Evolutionary conservation across 2,329 filamentous ascomycete genomes (phyloP).

Genomic region (Aspergillus hiratsukae): DNA sequence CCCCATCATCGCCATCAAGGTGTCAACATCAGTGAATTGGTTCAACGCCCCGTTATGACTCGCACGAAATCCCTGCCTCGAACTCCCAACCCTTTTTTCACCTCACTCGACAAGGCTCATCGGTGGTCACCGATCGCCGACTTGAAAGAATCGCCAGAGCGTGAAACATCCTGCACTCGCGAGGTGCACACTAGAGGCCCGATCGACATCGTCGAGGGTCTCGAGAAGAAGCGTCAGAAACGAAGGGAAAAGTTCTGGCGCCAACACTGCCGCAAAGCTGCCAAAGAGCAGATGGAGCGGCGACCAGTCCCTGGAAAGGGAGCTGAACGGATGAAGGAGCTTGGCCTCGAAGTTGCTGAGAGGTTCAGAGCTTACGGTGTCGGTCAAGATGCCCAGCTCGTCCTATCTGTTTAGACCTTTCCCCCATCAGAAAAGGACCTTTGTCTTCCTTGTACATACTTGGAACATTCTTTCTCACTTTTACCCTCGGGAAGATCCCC

Average conservation of each 20-base stretch:
- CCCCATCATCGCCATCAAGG: slow-evolving; percentile 45
- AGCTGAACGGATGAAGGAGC: slow-evolving; percentile 86
- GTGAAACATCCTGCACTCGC: slow-evolving; percentile 31
- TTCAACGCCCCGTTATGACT: slow-evolving; percentile 62
- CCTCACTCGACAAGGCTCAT: slow-evolving; percentile 27
- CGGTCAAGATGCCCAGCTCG: slow-evolving; percentile 54
- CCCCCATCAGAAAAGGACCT: slow-evolving; percentile 11
- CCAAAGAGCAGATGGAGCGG: slow-evolving; percentile 61
- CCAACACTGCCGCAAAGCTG: slow-evolving; percentile 80
- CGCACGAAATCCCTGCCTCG: slow-evolving; percentile 85
- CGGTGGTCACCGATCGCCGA: slow-evolving; percentile 29
- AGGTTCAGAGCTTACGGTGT: slow-evolving; percentile 65
- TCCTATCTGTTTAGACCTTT: slow-evolving; percentile 61
- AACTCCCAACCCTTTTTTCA: slow-evolving; percentile 65
- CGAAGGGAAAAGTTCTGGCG: slow-evolving; percentile 89
- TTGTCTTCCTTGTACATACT: slow-evolving; percentile 27
- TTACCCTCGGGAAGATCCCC: not conserved
- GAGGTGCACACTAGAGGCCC: slow-evolving; percentile 78
- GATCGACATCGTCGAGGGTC: slow-evolving; percentile 93
- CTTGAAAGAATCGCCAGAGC: slow-evolving; percentile 34
- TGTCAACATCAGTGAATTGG: slow-evolving; percentile 51
- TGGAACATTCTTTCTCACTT: slow-evolving; percentile 10
- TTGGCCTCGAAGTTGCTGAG: slow-evolving; percentile 83
- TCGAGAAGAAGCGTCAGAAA: slow-evolving; percentile 89
- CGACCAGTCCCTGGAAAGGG: slow-evolving; percentile 74